Base-by-base conservation (phyloP, 495 filamentous ascomycete genomes). In the Neurospora pannonica region DNA sequence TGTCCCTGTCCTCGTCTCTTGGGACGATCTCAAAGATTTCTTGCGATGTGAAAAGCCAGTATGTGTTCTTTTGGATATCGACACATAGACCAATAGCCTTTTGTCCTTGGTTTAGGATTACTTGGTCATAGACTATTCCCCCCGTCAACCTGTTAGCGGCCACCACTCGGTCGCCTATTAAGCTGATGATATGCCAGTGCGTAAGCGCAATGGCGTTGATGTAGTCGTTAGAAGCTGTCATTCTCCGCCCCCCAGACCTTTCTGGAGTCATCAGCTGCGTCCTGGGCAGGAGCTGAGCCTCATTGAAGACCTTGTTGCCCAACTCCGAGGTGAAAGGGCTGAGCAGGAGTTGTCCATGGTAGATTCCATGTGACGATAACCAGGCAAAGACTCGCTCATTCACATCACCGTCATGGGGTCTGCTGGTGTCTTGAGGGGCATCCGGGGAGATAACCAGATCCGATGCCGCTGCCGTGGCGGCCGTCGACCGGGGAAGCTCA, bases 21-120 rank as follows among this genome's bases (percentile, higher is more conserved):
- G 93, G 91, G 11, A 94, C 93, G 67, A 99, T 92, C 84, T 99
- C 97, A 77, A 92, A 97, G 71, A 99, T 97, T 74, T 96, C 93
- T 73, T 92, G 85, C 6, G 87, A 86, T 2, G 97, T 98, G 79
- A 98, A 97, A 21, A 98, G 88, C 96, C 96, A 99, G 79, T 93
- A 98, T 1, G 96, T 99, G 74, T 93, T 95, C 84, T 98, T 97
- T 77, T 94, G 94, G 38, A 91, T 86, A 81, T 99, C 96, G 6
- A 94, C 90, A 77, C 92, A 89, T 24, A 99, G 87, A 36, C 93
- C 94, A 42, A 98, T 82, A 10, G 90, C 90, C 74, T 86, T 90
- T 72, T 97, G 93, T 6, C 91, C 91, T 31, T 89, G 88, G 73
- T 97, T 92, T n/a, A 98, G 85, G 6, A 98, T 90, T 19, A 89